Percentiles rank a stretch among this genome's conserved stretches.
Conservation (phyloP, 1,284 basidiomycete genomes). For the Ceratobasidium theobromae region DNA sequence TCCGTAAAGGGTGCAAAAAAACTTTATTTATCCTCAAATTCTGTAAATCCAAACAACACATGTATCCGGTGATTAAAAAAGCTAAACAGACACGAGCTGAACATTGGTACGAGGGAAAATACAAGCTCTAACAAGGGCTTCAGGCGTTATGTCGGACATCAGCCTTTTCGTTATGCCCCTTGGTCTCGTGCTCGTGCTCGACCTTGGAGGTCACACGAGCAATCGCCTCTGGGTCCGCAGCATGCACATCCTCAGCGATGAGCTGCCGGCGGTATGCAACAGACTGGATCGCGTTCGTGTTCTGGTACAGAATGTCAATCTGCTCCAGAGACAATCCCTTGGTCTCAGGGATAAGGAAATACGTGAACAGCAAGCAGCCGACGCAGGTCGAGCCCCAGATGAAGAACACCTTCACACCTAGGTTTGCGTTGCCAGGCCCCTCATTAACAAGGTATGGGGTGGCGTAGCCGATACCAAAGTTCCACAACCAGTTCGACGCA, state of each 20-base stretch:
- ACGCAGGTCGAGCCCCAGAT: slow-evolving; percentile 79
- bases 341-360: slow-evolving; percentile 61
- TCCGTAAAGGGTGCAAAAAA: background rate
- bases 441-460: slow-evolving; percentile 71
- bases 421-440: slow-evolving; percentile 44
- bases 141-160: slow-evolving; percentile 23
- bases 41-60: too few relatives aligned
- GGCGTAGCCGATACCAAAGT: slow-evolving; percentile 61
- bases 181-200: slow-evolving; percentile 23
- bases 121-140: too few relatives aligned
- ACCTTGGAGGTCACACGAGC: slow-evolving; percentile 29
- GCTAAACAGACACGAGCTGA: background rate
- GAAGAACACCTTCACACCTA: slow-evolving; percentile 85
- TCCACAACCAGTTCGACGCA: slow-evolving; percentile 73
- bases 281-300: slow-evolving; percentile 53
- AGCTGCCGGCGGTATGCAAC: slow-evolving; percentile 53
- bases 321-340: slow-evolving; percentile 75
- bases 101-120: background rate
- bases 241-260: slow-evolving; percentile 41
- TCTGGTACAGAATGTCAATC: slow-evolving; percentile 62
- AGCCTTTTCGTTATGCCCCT: slow-evolving; percentile 29
- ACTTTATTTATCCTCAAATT: background rate
- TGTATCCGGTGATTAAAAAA: slow-evolving; percentile 3
- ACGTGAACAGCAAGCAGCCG: slow-evolving; percentile 71
- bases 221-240: slow-evolving; percentile 29